These are phyloP conservation scores for Gamarada debralockiae DNA, from an alignment of 495 filamentous ascomycete genomes.

Conservation along the genomic window DNA sequence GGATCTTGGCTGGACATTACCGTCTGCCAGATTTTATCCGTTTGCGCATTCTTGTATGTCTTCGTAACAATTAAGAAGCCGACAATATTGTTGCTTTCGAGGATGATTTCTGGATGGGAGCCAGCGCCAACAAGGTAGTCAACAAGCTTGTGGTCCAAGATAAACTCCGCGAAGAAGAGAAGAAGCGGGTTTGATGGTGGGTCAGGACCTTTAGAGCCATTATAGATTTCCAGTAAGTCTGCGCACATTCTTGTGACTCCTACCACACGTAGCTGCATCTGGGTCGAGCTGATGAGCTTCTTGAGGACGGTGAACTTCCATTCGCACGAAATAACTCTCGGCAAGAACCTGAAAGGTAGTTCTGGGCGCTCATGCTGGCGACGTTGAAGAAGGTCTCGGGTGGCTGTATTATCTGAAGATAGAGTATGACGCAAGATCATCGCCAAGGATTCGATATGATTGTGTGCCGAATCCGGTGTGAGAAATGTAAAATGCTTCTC, in stretches of 20 bases:
- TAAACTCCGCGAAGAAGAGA: constrained; percentile 60
- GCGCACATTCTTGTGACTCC: constrained; percentile 66
- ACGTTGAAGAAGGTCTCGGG: constrained; percentile 28
- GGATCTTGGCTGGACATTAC: constrained; percentile 81
- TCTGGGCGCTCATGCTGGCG: constrained; percentile 20
- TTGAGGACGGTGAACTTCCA: constrained; percentile 70
- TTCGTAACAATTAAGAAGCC: constrained; percentile 82
- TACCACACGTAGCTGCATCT: constrained; percentile 82
- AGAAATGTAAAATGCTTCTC: constrained; percentile 46
- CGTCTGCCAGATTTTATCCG: constrained; percentile 81
- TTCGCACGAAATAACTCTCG: constrained; percentile 49
- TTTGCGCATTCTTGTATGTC: constrained; percentile 66
- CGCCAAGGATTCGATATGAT: constrained; percentile 31
- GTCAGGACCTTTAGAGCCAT: constrained; percentile 38
- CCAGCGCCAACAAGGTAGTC: constrained; percentile 87
- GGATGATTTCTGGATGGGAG: constrained; percentile 87
- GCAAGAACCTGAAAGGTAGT: constrained; percentile 17
- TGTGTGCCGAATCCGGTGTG: constrained; percentile 37
- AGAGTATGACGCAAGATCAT: constrained; percentile 40
- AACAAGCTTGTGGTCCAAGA: constrained; percentile 62
- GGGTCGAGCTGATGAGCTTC: constrained; percentile 72
- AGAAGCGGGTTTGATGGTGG: constrained; percentile 47
- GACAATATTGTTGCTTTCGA: constrained; percentile 75
- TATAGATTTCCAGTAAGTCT: constrained; percentile 65
- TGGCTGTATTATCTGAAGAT: constrained; percentile 27